Evolutionary conservation across 495 filamentous ascomycete species (phyloP), one percentile per base, ranked within the genome.

Genomic region (Penicillium angulare): DNA sequence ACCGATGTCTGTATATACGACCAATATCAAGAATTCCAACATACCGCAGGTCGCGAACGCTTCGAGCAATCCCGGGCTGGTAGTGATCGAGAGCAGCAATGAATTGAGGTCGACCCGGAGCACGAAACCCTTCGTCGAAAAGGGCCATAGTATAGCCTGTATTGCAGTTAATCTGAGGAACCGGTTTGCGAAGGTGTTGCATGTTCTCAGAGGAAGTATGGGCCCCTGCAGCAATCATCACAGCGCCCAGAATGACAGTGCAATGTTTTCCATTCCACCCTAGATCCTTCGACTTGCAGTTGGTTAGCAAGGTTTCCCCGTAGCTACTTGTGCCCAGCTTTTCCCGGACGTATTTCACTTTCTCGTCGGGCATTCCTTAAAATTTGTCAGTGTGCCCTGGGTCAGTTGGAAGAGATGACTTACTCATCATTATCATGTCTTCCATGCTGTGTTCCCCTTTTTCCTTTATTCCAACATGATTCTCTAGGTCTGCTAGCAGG

Each of bases 71-170:
- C 23, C 40, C 49, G 6, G 49, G 20, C 41, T 45, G 18, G 21
- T 39, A 45, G 13, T 36, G 22, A 27, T 52, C 33, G 20, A 52
- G 20, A 8, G 49, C 49, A 32, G 49, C 49, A 17, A 36, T 23
- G 13, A 52, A 52, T 22, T 52, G 49, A 29, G 32, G 40, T 0
- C 42, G 41, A 24, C 49, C 49, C 6, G 49, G 49, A 12, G 20
- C 22, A 12, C 41, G 31, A 12, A 52, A 52, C 1, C 48, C 48
- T 31, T 52, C 27, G 21, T 52, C 41, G 3, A 1, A 16, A 1
- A 36, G 3, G 17, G 39, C 9, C 5, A n/a, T 0, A 36, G 12
- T 0, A 7, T 38, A 43, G 9, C 38, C 21, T 0, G 13, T 10
- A n/a, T 3, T 24, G 15, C 26, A 50, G 39, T 42, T 29, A 3